Evolutionary conservation across 1,284 basidiomycete species (phyloP), one percentile per base, ranked within the genome.

Genomic region (Malassezia cuniculi): DNA sequence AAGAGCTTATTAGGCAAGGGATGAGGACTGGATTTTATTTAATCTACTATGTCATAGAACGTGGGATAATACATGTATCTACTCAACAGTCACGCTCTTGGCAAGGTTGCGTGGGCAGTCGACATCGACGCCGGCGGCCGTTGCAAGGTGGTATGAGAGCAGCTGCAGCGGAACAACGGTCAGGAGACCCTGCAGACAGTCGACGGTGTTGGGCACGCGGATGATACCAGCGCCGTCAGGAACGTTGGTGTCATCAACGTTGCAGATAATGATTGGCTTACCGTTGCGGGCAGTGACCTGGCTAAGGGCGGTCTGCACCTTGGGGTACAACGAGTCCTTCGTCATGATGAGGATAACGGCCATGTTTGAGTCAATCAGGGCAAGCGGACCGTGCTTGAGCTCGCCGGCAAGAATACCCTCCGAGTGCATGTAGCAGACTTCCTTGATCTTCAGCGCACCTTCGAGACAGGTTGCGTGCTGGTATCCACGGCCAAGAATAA

Each of bases 381-480:
- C 90, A 39, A 97, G 78, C 38, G 93, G 93, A 35, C 93, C 93
- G 69, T 99, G 93, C 74, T 97, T 97, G 57, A 97, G 76, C 73
- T 99, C 93, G 57, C 90, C 90, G 27, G 90, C 90, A 39, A 97
- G 79, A 68, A 97, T 94, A 19, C 70, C 70, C 48, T 71, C 69
- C 19, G 67, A 68, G 54, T 70, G 68, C 68, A 69, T 69, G 52
- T 66, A 69, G 55, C 71, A 72, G 68, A 95, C 87, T 75, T 97
- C 93, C 74, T 99, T 99, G 75, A 99, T 97, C 76, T 99, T 99
- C 56, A 99, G 74, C 2, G 93, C 93, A 50, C 87, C 93, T 70
- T 99, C 93, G 40, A 99, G 76, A 70, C 89, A 95, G 12, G 93
- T 97, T 8, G 93, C 90, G 60, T 69, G 86, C 78, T 99, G 93